phyloP scores from a whole-genome alignment of 1,284 basidiomycete genomes.

The Ceratorhiza oryzae-sativae region DNA sequence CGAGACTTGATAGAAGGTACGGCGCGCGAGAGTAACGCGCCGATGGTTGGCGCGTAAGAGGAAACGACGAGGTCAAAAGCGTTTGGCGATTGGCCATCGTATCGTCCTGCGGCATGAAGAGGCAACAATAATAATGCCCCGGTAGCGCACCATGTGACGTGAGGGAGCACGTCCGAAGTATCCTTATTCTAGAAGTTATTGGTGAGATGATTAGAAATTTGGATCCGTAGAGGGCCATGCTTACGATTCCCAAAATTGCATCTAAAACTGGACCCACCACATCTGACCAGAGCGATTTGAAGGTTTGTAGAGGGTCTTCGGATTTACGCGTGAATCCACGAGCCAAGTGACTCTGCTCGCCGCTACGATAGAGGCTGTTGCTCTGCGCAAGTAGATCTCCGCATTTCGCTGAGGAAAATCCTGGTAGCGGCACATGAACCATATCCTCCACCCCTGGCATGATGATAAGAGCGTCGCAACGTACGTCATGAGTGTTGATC shows the following conservation, averaged over 20 bases:
- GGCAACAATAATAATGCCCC: not conserved
- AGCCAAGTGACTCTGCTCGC: not conserved
- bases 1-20: not conserved
- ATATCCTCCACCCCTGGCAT: not conserved
- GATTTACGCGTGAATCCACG: too few species aligned
- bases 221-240: not conserved
- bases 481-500: not conserved
- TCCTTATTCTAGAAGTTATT: not conserved
- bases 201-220: not conserved
- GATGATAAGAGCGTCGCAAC: conserved; percentile 10
- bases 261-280: too few species aligned
- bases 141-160: conserved; percentile 11
- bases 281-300: too few species aligned
- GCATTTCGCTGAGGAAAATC: not conserved
- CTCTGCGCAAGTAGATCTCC: not conserved
- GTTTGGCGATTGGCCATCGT: not conserved
- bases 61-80: not conserved
- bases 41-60: not conserved
- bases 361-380: not conserved
- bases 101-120: conserved; percentile 5
- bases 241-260: too few species aligned
- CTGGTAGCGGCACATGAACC: not conserved
- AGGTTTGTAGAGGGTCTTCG: too few species aligned
- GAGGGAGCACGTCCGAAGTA: not conserved
- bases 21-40: not conserved